Evolutionary conservation across 257 asterid species (phyloP).

Genomic region (Nicotiana tabacum): DNA sequence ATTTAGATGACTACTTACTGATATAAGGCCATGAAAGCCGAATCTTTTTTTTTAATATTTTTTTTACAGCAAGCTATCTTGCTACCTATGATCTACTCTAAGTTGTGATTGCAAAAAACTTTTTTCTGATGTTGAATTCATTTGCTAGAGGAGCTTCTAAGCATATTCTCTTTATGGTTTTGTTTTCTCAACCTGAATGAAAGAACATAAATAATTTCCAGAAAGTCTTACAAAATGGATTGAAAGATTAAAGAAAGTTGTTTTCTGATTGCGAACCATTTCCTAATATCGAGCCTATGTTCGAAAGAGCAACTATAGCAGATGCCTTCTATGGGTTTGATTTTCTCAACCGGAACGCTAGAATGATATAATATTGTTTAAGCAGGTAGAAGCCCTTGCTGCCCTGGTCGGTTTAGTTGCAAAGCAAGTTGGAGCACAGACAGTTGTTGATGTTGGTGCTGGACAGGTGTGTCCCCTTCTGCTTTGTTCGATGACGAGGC

Average conservation of each 20-base stretch:
- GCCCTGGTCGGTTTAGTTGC: conserved; percentile 57
- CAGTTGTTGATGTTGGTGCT: conserved; percentile 79
- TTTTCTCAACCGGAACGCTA: not conserved
- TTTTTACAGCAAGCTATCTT: not conserved
- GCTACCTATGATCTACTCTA: not conserved
- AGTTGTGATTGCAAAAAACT: not conserved
- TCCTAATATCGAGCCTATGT: not conserved
- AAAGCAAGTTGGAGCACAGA: conserved; percentile 45
- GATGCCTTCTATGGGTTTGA: not conserved
- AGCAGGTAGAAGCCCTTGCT: conserved; percentile 76
- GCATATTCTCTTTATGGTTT: not conserved
- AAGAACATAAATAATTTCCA: not conserved
- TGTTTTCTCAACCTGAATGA: not conserved
- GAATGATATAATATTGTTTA: conserved; percentile 12
- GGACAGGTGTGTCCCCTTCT: conserved; percentile 66
- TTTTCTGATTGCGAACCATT: not conserved
- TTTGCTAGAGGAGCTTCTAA: not conserved
- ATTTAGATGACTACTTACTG: not conserved
- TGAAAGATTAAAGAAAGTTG: not conserved
- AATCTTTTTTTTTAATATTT: not conserved
- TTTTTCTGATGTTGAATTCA: not conserved
- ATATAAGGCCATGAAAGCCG: not conserved
- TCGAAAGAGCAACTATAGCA: not conserved
- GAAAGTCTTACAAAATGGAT: not conserved
- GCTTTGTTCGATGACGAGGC: not conserved